Conservation (phyloP, 2,329 filamentous ascomycete species). For the Aureobasidium leucospermi region DNA sequence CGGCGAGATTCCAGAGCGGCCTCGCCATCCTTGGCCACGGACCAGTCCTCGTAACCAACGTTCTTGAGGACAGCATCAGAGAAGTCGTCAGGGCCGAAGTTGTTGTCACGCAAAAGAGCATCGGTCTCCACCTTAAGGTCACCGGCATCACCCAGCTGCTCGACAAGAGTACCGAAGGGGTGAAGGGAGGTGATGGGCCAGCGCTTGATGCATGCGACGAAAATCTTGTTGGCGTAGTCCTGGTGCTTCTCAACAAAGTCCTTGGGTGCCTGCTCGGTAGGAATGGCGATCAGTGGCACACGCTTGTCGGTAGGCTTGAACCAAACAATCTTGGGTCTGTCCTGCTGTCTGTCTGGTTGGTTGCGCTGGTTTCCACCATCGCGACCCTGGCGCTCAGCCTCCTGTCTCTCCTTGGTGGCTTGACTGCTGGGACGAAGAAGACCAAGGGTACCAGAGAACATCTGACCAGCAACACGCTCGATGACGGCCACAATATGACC, state of each 20-base stretch:
- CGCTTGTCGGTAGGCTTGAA: slow-evolving; percentile 99
- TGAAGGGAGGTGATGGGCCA: slow-evolving; percentile 99
- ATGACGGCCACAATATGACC: slow-evolving; percentile 96
- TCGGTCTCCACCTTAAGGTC: slow-evolving; percentile 97
- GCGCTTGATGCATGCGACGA: slow-evolving; percentile 97
- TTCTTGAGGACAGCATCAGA: slow-evolving; percentile 92
- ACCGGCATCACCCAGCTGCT: slow-evolving; percentile 95
- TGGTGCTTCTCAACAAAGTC: slow-evolving; percentile 99
- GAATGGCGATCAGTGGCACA: slow-evolving; percentile 94
- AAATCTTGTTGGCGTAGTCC: slow-evolving; percentile 95
- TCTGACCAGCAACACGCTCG: slow-evolving; percentile 93
- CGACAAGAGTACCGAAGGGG: slow-evolving; percentile 93
- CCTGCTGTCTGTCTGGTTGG: slow-evolving; percentile 77
- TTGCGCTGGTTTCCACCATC: slow-evolving; percentile 67
- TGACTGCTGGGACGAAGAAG: slow-evolving; percentile 93
- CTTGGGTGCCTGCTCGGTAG: slow-evolving; percentile 91
- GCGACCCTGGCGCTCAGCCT: slow-evolving; percentile 86
- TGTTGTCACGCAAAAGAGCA: slow-evolving; percentile 93
- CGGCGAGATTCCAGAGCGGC: slow-evolving; percentile 64
- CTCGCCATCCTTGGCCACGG: slow-evolving; percentile 74
- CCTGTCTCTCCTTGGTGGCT: slow-evolving; percentile 98
- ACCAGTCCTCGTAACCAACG: slow-evolving; percentile 88
- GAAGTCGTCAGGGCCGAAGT: slow-evolving; percentile 96
- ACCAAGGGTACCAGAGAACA: slow-evolving; percentile 94
- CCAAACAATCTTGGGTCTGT: slow-evolving; percentile 99